Conservation (phyloP, 2,329 filamentous ascomycete species). For the Alternaria gansuensis region DNA sequence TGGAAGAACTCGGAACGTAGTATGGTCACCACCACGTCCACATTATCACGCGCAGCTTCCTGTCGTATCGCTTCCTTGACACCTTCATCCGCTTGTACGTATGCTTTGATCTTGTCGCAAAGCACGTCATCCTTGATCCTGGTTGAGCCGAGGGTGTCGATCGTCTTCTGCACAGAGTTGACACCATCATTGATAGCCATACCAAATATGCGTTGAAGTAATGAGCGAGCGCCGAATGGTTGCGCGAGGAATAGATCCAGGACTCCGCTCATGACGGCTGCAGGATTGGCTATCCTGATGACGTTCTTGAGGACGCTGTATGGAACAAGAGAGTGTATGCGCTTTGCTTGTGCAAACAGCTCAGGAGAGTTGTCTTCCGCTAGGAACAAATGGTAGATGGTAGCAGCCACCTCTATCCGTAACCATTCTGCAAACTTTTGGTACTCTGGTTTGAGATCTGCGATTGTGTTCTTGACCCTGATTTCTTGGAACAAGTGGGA, state of each 20-base stretch:
- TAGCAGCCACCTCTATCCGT: conserved; percentile 94
- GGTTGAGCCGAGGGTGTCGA: conserved; percentile 72
- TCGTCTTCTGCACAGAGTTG: conserved; percentile 82
- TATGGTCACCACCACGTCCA: conserved; percentile 87
- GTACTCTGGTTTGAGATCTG: conserved; percentile 91
- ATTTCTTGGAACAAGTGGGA: conserved; percentile 94
- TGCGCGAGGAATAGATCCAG: conserved; percentile 96
- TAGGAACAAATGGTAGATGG: conserved; percentile 95
- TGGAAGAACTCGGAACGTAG: conserved; percentile 79
- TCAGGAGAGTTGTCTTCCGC: conserved; percentile 98
- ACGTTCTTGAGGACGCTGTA: conserved; percentile 96
- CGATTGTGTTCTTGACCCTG: conserved; percentile 84
- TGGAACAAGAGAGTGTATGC: conserved; percentile 92
- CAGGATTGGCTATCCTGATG: conserved; percentile 94
- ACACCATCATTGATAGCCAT: conserved; percentile 93
- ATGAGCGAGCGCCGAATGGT: conserved; percentile 86
- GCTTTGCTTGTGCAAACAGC: conserved; percentile 90
- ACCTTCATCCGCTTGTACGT: conserved; percentile 76
- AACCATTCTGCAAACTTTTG: conserved; percentile 99
- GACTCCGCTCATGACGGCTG: conserved; percentile 94
- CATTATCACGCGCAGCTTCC: conserved; percentile 75
- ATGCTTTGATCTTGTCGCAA: conserved; percentile 81
- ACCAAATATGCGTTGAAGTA: conserved; percentile 94
- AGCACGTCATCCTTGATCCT: conserved; percentile 86
- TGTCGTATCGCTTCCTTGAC: conserved; percentile 76